Evolutionary conservation across 352 stramenopile species (phyloP).

Genomic region (Blastocystis sp.): DNA sequence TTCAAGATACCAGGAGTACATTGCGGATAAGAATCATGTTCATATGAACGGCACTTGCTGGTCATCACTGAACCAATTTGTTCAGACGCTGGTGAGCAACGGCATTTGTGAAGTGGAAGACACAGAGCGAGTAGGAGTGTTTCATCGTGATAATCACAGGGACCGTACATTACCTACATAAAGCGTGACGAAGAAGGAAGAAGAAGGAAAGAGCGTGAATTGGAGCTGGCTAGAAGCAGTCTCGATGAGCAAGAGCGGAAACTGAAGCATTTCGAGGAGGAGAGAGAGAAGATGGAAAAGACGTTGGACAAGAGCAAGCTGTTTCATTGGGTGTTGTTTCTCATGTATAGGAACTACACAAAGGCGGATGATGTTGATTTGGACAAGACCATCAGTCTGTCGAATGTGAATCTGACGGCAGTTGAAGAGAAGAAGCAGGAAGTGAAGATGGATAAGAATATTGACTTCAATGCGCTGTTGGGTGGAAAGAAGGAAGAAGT

Average conservation of each 20-base stretch:
- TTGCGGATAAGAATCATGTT: conserved; percentile 96
- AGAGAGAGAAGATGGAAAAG: conserved; percentile 74
- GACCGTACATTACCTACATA: conserved; percentile 93
- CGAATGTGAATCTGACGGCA: not conserved
- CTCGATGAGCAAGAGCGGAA: conserved; percentile 75
- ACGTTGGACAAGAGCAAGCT: conserved; percentile 75
- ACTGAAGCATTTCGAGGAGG: conserved; percentile 69
- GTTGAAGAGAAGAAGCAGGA: not conserved
- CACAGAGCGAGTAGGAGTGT: conserved; percentile 82
- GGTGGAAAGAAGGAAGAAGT: conserved; percentile 76
- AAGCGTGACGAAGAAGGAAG: conserved; percentile 85
- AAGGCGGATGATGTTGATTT: conserved; percentile 65
- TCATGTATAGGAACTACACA: conserved; percentile 29
- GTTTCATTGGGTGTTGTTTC: not conserved
- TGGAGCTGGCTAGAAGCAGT: conserved; percentile 84
- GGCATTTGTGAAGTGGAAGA: conserved; percentile 95
- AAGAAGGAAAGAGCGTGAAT: conserved; percentile 76
- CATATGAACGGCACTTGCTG: conserved; percentile 99
- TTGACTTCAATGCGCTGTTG: not conserved
- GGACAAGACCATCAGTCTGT: not conserved
- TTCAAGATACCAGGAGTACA: conserved; percentile 95
- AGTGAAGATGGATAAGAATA: not conserved
- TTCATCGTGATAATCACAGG: conserved; percentile 79
- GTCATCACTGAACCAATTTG: conserved; percentile 92
- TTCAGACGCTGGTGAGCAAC: conserved; percentile 96